These are phyloP conservation scores for Caloboletus inedulis DNA, from an alignment of 1,284 basidiomycete species.

Conservation along the genomic window DNA sequence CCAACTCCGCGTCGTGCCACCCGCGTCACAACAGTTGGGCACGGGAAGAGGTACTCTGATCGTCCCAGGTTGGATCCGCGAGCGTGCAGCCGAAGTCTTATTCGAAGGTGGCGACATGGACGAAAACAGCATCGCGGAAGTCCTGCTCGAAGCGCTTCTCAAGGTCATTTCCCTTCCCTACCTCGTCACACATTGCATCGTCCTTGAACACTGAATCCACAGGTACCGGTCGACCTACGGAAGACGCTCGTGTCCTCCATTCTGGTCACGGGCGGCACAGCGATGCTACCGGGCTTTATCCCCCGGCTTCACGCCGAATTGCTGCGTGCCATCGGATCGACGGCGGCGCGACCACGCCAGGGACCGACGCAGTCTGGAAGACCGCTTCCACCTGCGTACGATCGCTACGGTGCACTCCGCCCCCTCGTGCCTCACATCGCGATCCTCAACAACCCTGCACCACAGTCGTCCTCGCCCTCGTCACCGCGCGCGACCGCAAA, in stretches of 20 bases:
- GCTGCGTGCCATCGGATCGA: constrained; percentile 52
- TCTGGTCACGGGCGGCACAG: constrained; percentile 84
- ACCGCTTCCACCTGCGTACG: constrained; percentile 50
- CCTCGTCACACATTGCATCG: background rate
- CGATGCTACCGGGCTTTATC: constrained; percentile 91
- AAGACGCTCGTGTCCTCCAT: constrained; percentile 78
- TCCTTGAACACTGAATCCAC: constrained; percentile 1
- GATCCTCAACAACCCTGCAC: constrained; percentile 80
- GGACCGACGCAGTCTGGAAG: constrained; percentile 38
- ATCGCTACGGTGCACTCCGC: constrained; percentile 71
- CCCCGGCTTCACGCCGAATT: constrained; percentile 80
- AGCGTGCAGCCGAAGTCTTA: constrained; percentile 85
- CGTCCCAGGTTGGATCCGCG: constrained; percentile 93
- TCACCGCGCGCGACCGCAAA: constrained; percentile 47
- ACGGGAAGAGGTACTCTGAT: constrained; percentile 76
- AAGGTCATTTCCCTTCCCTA: constrained; percentile 48
- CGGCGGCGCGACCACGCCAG: constrained; percentile 31
- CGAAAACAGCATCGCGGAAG: constrained; percentile 76
- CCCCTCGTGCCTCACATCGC: constrained; percentile 69
- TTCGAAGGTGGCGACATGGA: constrained; percentile 90
- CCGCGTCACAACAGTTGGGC: constrained; percentile 57
- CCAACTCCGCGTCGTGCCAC: constrained; percentile 62
- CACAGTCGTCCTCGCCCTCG: constrained; percentile 37
- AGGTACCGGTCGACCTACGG: constrained; percentile 89
- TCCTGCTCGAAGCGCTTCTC: constrained; percentile 72